A percentile compares a stretch with the other conserved stretches of the same genome.
phyloP scores from a whole-genome alignment of 768 basidiomycete genomes.

The Asterophora parasitica region DNA sequence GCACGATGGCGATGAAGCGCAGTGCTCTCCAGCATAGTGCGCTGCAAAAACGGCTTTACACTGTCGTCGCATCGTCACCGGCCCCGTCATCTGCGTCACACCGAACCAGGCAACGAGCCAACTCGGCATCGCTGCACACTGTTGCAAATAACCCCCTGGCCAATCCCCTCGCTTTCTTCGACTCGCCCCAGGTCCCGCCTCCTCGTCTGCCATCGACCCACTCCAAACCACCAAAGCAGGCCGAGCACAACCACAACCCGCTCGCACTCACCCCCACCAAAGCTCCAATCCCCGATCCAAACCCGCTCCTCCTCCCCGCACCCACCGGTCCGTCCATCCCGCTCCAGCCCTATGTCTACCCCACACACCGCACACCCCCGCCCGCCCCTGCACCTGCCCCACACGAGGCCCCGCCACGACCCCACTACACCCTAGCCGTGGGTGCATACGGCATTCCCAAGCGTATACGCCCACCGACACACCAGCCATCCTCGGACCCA shows the following conservation, averaged over 20 bases:
- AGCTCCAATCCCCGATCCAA: too few relatives aligned
- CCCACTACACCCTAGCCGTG: slow-evolving; percentile 52
- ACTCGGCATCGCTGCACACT: slow-evolving; percentile 40
- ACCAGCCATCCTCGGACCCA: slow-evolving; percentile 25
- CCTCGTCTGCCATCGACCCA: slow-evolving; percentile 15
- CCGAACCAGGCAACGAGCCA: slow-evolving; percentile 34
- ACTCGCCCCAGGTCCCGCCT: slow-evolving; percentile 18
- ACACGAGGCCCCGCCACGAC: neutral
- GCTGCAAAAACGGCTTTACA: slow-evolving; percentile 48
- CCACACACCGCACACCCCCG: neutral
- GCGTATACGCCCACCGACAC: slow-evolving; percentile 27
- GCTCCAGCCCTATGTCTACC: neutral
- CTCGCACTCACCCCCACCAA: slow-evolving; percentile 8
- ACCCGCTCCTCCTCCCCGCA: neutral
- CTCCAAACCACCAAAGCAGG: slow-evolving; percentile 1
- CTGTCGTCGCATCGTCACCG: slow-evolving; percentile 22
- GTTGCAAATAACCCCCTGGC: slow-evolving; percentile 6
- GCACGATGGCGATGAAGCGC: neutral
- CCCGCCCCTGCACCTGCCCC: neutral
- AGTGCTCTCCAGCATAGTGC: slow-evolving; percentile 22
- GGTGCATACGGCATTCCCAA: slow-evolving; percentile 89
- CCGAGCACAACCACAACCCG: slow-evolving; percentile 5
- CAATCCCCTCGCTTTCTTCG: slow-evolving; percentile 19
- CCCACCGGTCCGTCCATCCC: neutral
- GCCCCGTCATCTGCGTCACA: slow-evolving; percentile 11